Percentiles rank a stretch among this genome's conserved stretches.
Conservation (phyloP, 768 basidiomycete species). For the Amanita brunnescens region DNA sequence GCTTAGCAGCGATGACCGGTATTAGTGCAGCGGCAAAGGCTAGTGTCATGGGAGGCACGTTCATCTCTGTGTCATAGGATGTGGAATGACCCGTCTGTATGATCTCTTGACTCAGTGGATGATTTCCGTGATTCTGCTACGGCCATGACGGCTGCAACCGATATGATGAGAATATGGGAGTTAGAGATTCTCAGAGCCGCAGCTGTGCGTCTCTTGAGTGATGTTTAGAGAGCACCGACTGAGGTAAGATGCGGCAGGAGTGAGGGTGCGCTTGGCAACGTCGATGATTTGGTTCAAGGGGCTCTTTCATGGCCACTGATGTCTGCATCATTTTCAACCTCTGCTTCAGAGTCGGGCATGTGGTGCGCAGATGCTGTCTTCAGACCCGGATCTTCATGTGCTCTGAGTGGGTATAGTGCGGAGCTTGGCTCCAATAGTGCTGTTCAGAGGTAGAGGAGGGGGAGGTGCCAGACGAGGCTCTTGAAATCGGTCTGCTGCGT, state of each 20-base stretch:
- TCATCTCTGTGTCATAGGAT: too few species aligned
- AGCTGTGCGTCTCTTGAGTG: too few species aligned
- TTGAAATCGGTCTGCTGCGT: conserved; percentile 44
- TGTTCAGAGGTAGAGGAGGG: conserved; percentile 37
- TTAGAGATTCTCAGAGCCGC: too few species aligned
- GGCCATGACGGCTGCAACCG: too few species aligned
- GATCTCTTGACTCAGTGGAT: too few species aligned
- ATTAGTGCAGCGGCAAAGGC: too few species aligned
- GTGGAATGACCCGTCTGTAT: too few species aligned
- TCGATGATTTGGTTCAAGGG: conserved; percentile 58
- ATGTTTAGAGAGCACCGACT: conserved; percentile 53
- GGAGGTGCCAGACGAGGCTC: conserved; percentile 50
- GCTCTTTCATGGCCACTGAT: conserved; percentile 50
- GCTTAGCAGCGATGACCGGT: too few species aligned
- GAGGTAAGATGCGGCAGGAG: conserved; percentile 55
- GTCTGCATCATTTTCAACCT: conserved; percentile 27
- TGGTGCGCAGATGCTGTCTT: conserved; percentile 48
- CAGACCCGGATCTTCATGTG: conserved; percentile 39
- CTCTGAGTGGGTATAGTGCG: conserved; percentile 17
- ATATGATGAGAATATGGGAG: too few species aligned
- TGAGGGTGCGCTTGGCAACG: conserved; percentile 41
- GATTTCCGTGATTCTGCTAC: too few species aligned
- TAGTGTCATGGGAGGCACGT: too few species aligned
- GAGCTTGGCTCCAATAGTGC: conserved; percentile 13
- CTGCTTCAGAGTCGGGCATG: conserved; percentile 65